These are phyloP conservation scores for Tillandsia leiboldiana DNA, from an alignment of 176 grass and related monocot genomes.

Conservation along the genomic window DNA sequence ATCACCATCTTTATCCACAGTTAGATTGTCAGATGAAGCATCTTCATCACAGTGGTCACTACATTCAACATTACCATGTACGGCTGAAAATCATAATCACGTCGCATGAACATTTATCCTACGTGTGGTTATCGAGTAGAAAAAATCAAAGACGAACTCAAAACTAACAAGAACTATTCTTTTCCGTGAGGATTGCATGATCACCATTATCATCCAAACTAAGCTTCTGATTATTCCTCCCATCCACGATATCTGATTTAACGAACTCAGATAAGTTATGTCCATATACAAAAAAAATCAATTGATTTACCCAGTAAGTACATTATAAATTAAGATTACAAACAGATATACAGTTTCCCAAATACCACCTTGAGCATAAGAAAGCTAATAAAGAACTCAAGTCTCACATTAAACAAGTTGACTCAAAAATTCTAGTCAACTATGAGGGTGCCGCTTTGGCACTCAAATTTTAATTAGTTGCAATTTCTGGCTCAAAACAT, in stretches of 20 bases:
- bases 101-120: background rate
- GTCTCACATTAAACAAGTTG: too few relatives aligned
- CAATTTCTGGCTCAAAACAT: too few relatives aligned
- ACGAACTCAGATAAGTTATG: background rate
- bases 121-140: background rate
- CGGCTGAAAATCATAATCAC: background rate
- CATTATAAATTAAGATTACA: too few relatives aligned
- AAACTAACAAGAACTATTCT: constrained; percentile 10
- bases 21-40: constrained; percentile 4
- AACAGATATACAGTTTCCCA: too few relatives aligned
- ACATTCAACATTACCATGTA: background rate
- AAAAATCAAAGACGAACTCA: background rate
- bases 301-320: background rate
- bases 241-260: background rate
- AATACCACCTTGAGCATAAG: too few relatives aligned
- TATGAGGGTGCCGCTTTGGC: too few relatives aligned
- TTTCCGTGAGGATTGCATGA: background rate
- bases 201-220: background rate
- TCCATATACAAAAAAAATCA: background rate
- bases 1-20: constrained; percentile 65
- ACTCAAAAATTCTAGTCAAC: too few relatives aligned
- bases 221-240: background rate
- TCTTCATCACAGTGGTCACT: constrained; percentile 2
- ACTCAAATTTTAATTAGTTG: too few relatives aligned
- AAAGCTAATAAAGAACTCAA: too few relatives aligned